These are phyloP conservation scores for Leucosporidium yakuticum DNA, from an alignment of 768 basidiomycete genomes.

Conservation along the genomic window DNA sequence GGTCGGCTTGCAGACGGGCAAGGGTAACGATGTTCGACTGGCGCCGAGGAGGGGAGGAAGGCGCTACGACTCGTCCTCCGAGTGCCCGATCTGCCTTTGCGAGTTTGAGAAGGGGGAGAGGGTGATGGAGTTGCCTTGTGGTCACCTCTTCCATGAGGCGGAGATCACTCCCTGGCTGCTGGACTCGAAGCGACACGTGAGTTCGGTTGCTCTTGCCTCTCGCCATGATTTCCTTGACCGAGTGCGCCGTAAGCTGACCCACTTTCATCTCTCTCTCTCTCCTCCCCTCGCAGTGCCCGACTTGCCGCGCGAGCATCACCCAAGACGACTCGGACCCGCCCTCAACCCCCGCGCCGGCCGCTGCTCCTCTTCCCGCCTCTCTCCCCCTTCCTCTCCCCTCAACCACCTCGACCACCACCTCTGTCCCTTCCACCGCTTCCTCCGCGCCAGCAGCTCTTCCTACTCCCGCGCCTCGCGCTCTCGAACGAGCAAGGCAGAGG, in stretches of 20 bases:
- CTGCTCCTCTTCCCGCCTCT: too few relatives aligned
- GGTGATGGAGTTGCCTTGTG: slow-evolving; percentile 75
- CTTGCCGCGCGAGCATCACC: not conserved
- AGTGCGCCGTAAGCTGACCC: slow-evolving; percentile 1
- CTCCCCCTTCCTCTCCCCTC: too few relatives aligned
- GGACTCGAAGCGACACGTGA: slow-evolving; percentile 34
- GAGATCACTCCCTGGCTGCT: slow-evolving; percentile 92
- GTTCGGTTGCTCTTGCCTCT: not conserved
- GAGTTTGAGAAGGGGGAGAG: slow-evolving; percentile 75
- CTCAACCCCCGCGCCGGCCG: not conserved
- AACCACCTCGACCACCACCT: too few relatives aligned
- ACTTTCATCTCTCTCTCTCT: not conserved
- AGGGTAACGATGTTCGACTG: too few relatives aligned
- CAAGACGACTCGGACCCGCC: not conserved
- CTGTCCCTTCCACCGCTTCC: too few relatives aligned
- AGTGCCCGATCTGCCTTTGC: slow-evolving; percentile 90
- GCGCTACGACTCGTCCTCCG: slow-evolving; percentile 42
- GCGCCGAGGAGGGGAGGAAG: too few relatives aligned
- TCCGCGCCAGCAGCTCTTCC: too few relatives aligned
- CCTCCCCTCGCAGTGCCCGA: not conserved
- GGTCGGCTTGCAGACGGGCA: slow-evolving; percentile 15
- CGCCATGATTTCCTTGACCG: not conserved
- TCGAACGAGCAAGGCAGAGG: too few relatives aligned
- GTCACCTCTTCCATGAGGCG: slow-evolving; percentile 85
- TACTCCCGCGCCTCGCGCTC: too few relatives aligned